phyloP scores from a whole-genome alignment of 768 basidiomycete genomes.

The Austroboletus eburneus region DNA sequence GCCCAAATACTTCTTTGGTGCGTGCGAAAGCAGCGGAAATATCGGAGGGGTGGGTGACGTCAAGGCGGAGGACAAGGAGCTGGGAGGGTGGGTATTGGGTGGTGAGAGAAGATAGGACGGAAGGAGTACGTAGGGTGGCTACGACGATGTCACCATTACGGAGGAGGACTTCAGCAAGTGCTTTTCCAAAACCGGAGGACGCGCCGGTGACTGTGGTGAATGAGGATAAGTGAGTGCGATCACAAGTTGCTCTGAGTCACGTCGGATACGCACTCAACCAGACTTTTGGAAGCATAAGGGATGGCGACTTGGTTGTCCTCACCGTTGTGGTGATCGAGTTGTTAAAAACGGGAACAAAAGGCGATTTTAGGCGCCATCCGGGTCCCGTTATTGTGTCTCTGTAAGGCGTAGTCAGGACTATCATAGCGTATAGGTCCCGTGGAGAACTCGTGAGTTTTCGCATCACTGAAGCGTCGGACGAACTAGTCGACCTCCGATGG shows the following conservation, averaged over 20 bases:
- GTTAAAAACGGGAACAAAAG: too few species aligned
- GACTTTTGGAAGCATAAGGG: slow-evolving; percentile 5
- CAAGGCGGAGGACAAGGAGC: slow-evolving; percentile 36
- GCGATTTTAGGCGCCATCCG: too few species aligned
- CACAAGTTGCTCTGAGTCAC: neutral
- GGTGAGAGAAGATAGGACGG: slow-evolving; percentile 23
- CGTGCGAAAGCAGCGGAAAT: slow-evolving; percentile 32
- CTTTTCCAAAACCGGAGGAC: slow-evolving; percentile 36
- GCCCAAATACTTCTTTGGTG: slow-evolving; percentile 32
- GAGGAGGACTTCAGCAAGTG: slow-evolving; percentile 31
- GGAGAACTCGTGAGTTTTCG: too few species aligned
- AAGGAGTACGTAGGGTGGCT: slow-evolving; percentile 40
- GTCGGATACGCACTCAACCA: slow-evolving; percentile 6
- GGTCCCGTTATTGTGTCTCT: too few species aligned
- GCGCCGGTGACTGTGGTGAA: slow-evolving; percentile 25
- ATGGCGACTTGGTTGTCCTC: too few species aligned
- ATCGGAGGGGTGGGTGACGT: slow-evolving; percentile 32
- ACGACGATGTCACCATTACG: slow-evolving; percentile 35
- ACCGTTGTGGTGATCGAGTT: too few species aligned
- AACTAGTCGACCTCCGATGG: too few species aligned
- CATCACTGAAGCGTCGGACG: too few species aligned
- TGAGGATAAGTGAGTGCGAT: neutral
- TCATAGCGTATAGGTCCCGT: too few species aligned
- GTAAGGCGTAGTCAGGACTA: too few species aligned
- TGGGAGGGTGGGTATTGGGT: slow-evolving; percentile 22